Percentiles rank a stretch among this genome's conserved stretches.
These are phyloP conservation scores for Aspergillus haitiensis DNA, from an alignment of 495 filamentous ascomycete genomes.

Conservation along the genomic window DNA sequence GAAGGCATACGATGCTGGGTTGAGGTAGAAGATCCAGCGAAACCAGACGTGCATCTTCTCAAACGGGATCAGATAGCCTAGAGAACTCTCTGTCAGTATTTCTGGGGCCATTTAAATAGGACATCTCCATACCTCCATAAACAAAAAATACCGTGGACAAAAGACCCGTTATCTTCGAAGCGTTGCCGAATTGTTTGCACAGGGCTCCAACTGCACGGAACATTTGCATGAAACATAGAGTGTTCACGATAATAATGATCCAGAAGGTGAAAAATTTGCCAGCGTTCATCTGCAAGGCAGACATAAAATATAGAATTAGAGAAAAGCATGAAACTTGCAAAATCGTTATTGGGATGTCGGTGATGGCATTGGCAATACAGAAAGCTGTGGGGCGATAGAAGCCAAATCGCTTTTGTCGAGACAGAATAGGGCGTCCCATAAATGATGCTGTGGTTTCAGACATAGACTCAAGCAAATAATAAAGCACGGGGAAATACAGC, in stretches of 20 bases:
- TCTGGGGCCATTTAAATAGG: conserved; percentile 43
- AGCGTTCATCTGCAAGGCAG: conserved; percentile 61
- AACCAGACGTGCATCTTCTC: conserved; percentile 76
- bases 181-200: conserved; percentile 80
- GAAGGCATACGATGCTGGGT: conserved; percentile 83
- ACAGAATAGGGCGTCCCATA: conserved; percentile 46
- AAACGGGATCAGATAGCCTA: conserved; percentile 82
- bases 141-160: conserved; percentile 78
- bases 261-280: conserved; percentile 79
- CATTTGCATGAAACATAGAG: conserved; percentile 72
- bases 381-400: conserved; percentile 79
- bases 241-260: conserved; percentile 66
- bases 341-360: conserved; percentile 69
- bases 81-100: conserved; percentile 54
- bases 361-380: conserved; percentile 76
- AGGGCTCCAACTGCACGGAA: conserved; percentile 76
- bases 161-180: conserved; percentile 73
- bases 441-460: conserved; percentile 43
- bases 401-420: conserved; percentile 54
- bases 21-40: conserved; percentile 86
- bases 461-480: conserved; percentile 41
- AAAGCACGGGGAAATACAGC: conserved; percentile 41
- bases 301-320: conserved; percentile 80
- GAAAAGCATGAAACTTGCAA: conserved; percentile 68
- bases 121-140: conserved; percentile 59